phyloP scores from a whole-genome alignment of 495 filamentous ascomycete genomes.

The Thermothielavioides terrestris region DNA sequence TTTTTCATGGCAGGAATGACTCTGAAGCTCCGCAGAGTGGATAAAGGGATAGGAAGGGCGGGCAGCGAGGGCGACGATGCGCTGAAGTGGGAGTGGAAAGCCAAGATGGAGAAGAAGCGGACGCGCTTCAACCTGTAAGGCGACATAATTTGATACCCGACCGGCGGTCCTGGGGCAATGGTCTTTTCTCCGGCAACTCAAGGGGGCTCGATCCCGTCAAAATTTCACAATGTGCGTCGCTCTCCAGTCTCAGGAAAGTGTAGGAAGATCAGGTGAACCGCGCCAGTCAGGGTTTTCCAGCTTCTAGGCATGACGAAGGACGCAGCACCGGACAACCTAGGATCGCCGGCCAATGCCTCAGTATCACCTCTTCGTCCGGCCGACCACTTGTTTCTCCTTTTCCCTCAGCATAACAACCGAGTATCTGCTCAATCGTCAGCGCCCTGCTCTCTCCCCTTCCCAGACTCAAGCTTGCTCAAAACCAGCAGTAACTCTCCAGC shows the following conservation, averaged over 20 bases:
- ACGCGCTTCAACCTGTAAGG: conserved; percentile 81
- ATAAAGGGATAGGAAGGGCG: conserved; percentile 75
- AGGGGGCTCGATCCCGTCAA: background rate
- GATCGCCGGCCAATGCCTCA: no score
- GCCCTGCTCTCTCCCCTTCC: background rate
- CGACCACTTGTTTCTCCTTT: conserved; percentile 15
- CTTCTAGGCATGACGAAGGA: no score
- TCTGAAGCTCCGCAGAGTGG: conserved; percentile 79
- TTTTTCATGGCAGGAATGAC: conserved; percentile 48
- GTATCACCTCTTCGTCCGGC: background rate
- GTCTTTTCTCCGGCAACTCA: background rate
- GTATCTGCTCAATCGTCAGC: conserved; percentile 31
- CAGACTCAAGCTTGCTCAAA: background rate
- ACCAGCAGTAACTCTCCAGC: background rate
- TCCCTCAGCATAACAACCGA: conserved; percentile 43
- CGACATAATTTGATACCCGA: conserved; percentile 9
- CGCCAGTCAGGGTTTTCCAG: no score
- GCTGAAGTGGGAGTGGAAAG: conserved; percentile 87
- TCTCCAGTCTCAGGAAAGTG: no score
- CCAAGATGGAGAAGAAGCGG: conserved; percentile 81
- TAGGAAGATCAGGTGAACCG: no score
- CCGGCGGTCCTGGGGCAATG: background rate
- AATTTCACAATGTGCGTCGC: no score
- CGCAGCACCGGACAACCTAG: no score
- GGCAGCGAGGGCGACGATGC: conserved; percentile 64